Evolutionary conservation across 768 basidiomycete species (phyloP), one percentile per base, ranked within the genome.

Genomic region (Wakefieldia striispora): DNA sequence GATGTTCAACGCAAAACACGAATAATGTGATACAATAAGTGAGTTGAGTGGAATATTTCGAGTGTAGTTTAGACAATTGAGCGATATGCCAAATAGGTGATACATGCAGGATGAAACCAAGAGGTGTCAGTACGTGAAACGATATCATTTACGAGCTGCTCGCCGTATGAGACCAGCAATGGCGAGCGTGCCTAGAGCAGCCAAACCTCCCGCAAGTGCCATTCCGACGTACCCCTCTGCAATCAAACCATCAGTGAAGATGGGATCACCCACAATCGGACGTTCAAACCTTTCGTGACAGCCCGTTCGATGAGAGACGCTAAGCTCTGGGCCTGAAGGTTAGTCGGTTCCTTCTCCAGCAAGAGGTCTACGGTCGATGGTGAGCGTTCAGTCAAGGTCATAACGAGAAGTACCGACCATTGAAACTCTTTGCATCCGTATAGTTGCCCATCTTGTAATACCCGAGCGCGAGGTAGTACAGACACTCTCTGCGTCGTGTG

Each of bases 151-250:
- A 69, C 78, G 78, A 55, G 67, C 60, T 68, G 89, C 86, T 81
- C 88, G 89, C 83, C 91, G 88, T 81, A 93, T 77, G 63, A 91
- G 73, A 72, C 81, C 73, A 65, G 89, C 86, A 47, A 91, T 50
- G 50, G 88, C 66, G 41, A 92, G 68, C 26, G 88, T 83, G 44
- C 91, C 89, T 19, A 95, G 61, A 13, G 95, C 94, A 13, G 90
- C 93, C 36, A 81, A 86, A 47, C 94, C 92, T 43, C 95, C 95
- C 17, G 85, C 91, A 37, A 99, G 76, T 13, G 94, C 97, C 87
- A 99, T 93, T 40, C 97, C 97, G 43, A 97, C 91, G 67, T 97
- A 97, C n/a, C 95, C 95, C 70, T 99, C 95, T 95, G 67, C 6
- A 31, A 42, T 43, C 24, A 26, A 40, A 43, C 36, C 31, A 40